Percentiles rank a stretch among this genome's conserved stretches.
Evolutionary conservation across 2,329 filamentous ascomycete species (phyloP).

Genomic region (Xylariomycetidae sp.): DNA sequence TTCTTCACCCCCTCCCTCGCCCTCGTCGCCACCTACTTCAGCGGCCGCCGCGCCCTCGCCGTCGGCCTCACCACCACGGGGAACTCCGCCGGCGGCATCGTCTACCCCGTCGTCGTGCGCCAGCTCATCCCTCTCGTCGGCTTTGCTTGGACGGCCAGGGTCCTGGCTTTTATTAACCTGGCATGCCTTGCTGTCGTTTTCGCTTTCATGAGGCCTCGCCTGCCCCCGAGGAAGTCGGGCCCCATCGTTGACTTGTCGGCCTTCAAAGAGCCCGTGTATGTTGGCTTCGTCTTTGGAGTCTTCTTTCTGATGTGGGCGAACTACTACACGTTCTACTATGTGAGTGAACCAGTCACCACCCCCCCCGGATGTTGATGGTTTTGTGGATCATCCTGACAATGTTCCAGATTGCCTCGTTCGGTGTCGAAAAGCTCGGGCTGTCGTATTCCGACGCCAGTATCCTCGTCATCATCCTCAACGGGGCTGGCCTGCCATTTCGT

Average conservation of each 20-base stretch:
- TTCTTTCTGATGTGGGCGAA: constrained; percentile 37
- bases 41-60: constrained; percentile 47
- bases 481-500: constrained; percentile 33
- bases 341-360: no score
- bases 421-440: constrained; percentile 27
- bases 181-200: constrained; percentile 73
- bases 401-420: constrained; percentile 29
- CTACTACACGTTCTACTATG: constrained; percentile 41
- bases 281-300: constrained; percentile 29
- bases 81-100: constrained; percentile 48
- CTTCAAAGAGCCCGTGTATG: constrained; percentile 27
- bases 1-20: constrained; percentile 55
- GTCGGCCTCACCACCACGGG: constrained; percentile 57
- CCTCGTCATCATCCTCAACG: constrained; percentile 36
- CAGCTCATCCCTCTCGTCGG: constrained; percentile 25
- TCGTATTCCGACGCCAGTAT: constrained; percentile 29
- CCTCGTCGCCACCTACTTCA: constrained; percentile 60
- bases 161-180: constrained; percentile 57
- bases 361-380: no score
- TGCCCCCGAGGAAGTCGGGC: constrained; percentile 27
- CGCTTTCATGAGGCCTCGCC: constrained; percentile 26
- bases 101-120: constrained; percentile 41
- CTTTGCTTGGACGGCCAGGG: constrained; percentile 28
- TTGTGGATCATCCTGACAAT: constrained; percentile 5
- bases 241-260: constrained; percentile 25